Base-by-base conservation (phyloP, 2,329 filamentous ascomycete species). In the Xylariaceae sp. region DNA sequence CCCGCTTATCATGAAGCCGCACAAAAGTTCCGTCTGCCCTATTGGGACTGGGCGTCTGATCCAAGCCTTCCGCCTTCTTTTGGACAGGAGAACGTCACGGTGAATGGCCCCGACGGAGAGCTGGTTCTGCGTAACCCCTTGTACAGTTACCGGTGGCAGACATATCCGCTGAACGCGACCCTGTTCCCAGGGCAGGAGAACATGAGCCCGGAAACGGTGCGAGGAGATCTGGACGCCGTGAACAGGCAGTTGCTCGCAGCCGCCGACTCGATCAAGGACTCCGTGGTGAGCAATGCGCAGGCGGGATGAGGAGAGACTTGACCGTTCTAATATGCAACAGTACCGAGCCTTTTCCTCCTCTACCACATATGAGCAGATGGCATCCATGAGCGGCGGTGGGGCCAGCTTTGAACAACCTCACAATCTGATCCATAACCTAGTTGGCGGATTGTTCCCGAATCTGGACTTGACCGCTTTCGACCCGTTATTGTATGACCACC, bases 41-140 rank as follows among this genome's bases (percentile, higher is more conserved):
- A 63, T 56, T 77, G 73, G 74, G 73, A 77, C 56, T 78, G 72
- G 73, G 71, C 64, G 2, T 42, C 47, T 3, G 53, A 68, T 23
- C 46, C 62, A 3, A 43, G 47, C n/a, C 60, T 78, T 3, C 73
- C 74, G 3, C 47, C 52, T 0, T 62, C 64, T 8, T 53, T 46
- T n/a, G 65, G 59, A 2, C 54, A 55, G 2, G 51, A 55, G 28
- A 64, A 55, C 9, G 52, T 68, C 34, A 60, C 40, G 4, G 56
- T 74, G 41, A 63, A 62, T n/a, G 59, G 69, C 13, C 66, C 71
- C 3, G 53, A 59, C 15, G 64, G 64, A 36, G 14, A 47, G 29
- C 55, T 63, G 18, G 57, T 54, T 4, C 60, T 76, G 19, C 55
- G 59, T 27, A 80, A 79, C 51, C 76, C 76, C 3, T 57, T 80